These are phyloP conservation scores for Auricularia auricula-judae DNA, from an alignment of 768 basidiomycete species.

Conservation along the genomic window DNA sequence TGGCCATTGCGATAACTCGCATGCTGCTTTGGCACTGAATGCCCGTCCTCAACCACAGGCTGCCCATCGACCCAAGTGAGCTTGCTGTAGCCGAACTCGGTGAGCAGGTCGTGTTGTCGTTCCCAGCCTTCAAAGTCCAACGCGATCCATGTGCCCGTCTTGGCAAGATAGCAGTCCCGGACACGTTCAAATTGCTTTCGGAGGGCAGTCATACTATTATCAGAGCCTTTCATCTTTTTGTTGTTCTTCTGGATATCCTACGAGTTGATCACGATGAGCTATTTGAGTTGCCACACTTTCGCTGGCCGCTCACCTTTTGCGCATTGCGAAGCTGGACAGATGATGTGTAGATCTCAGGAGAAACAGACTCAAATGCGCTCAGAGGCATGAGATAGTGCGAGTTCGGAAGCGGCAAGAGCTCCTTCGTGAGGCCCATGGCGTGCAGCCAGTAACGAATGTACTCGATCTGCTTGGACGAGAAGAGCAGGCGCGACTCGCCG, in stretches of 20 bases:
- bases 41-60: conserved; percentile 36
- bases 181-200: conserved; percentile 59
- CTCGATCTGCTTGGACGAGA: conserved; percentile 76
- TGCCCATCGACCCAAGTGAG: conserved; percentile 44
- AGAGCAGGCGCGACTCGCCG: conserved; percentile 69
- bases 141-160: conserved; percentile 62
- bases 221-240: conserved; percentile 58
- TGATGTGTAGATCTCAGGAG: conserved; percentile 45
- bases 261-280: background rate
- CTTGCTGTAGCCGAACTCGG: conserved; percentile 73
- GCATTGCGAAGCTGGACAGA: conserved; percentile 45
- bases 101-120: conserved; percentile 54
- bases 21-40: conserved; percentile 57
- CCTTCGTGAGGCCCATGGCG: conserved; percentile 54
- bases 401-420: conserved; percentile 61
- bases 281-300: background rate
- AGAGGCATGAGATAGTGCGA: conserved; percentile 62
- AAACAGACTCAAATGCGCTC: conserved; percentile 45
- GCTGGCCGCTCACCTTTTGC: conserved; percentile 36
- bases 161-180: conserved; percentile 49
- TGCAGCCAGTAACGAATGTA: conserved; percentile 79
- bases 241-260: conserved; percentile 75
- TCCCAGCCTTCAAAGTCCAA: conserved; percentile 85
- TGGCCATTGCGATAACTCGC: conserved; percentile 42
- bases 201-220: conserved; percentile 40